phyloP scores from a whole-genome alignment of 495 filamentous ascomycete genomes.

The Penicillium verhagenii region DNA sequence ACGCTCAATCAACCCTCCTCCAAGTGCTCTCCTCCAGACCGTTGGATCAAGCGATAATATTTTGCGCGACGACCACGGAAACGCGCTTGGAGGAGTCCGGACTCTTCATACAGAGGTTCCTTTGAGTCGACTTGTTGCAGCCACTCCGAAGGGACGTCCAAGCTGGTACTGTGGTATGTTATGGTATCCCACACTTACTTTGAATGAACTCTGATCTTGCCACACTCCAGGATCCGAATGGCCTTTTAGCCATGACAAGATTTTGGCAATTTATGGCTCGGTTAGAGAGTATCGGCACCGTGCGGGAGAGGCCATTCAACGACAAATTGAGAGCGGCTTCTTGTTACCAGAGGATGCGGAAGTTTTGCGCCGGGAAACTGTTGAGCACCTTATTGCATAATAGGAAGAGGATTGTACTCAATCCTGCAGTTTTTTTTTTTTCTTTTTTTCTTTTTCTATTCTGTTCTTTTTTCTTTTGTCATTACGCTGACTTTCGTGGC shows the following conservation, averaged over 20 bases:
- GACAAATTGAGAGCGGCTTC: constrained; percentile 4
- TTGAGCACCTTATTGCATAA: not conserved
- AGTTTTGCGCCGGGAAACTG: constrained; percentile 8
- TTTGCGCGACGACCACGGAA: constrained; percentile 5
- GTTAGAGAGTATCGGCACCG: not conserved
- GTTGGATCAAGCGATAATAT: constrained; percentile 1
- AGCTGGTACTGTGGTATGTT: constrained; percentile 13
- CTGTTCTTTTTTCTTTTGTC: too few species aligned
- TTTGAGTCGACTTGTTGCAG: not conserved
- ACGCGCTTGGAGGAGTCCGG: constrained; percentile 7
- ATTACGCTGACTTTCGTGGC: too few species aligned
- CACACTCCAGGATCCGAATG: not conserved
- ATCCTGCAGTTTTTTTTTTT: too few species aligned
- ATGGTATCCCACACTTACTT: not conserved
- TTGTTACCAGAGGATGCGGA: constrained; percentile 9
- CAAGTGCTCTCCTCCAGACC: not conserved
- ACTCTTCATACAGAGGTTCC: constrained; percentile 15
- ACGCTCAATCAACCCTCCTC: not conserved
- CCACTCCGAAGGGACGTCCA: not conserved
- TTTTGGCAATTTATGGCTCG: not conserved
- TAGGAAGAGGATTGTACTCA: too few species aligned
- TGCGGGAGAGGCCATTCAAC: constrained; percentile 1
- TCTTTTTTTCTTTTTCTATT: too few species aligned
- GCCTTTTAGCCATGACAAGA: not conserved
- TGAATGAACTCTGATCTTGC: not conserved